Evolutionary conservation across 176 grass and related monocot species (phyloP).

Genomic region (Lolium rigidum): DNA sequence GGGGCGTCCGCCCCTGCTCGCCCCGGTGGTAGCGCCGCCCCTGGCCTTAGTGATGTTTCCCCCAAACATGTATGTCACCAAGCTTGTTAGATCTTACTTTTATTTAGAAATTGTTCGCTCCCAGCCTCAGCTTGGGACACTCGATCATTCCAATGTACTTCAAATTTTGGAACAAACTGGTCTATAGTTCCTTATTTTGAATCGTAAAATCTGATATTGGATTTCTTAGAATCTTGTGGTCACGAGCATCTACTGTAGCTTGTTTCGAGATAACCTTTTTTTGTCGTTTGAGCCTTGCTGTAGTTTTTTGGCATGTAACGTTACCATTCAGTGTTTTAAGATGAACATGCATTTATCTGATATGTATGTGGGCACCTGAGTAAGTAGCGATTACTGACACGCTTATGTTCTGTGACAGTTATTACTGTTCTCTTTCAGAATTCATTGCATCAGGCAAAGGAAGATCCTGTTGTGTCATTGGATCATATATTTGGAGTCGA

Average conservation of each 20-base stretch:
- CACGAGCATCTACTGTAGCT: background rate
- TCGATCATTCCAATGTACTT: background rate
- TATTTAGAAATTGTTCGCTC: background rate
- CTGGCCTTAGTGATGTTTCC: background rate
- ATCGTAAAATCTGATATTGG: background rate
- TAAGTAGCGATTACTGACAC: conserved; percentile 52
- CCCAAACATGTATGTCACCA: background rate
- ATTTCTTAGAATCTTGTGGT: background rate
- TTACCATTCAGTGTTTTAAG: background rate
- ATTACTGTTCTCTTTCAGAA: conserved; percentile 98
- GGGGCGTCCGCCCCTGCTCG: no score
- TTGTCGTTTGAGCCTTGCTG: background rate
- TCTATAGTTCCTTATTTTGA: background rate
- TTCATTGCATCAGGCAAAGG: conserved; percentile 74
- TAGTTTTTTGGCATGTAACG: background rate
- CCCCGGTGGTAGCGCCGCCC: no score
- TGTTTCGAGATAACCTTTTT: background rate
- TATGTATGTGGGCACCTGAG: conserved; percentile 6
- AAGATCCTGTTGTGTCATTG: conserved; percentile 69
- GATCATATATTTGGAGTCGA: conserved; percentile 81
- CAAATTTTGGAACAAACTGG: background rate
- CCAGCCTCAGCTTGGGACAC: background rate
- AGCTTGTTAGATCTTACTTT: conserved; percentile 3
- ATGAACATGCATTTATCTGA: conserved; percentile 2
- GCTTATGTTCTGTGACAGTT: conserved; percentile 83